Evolutionary conservation across 2,329 filamentous ascomycete species (phyloP), one percentile per base, ranked within the genome.

Genomic region (Colletotrichum coccodes): DNA sequence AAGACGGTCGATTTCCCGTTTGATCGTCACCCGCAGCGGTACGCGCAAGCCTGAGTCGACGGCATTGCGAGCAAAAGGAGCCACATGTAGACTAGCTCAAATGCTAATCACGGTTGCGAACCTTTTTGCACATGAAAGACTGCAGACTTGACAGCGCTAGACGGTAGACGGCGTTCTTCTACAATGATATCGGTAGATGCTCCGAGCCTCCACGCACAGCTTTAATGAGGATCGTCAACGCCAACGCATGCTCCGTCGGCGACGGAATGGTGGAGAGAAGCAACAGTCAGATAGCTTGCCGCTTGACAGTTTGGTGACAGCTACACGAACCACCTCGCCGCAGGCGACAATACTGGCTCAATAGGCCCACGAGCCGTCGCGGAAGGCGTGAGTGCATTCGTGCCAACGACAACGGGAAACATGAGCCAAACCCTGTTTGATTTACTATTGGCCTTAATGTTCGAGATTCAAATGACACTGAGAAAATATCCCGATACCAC

Each of bases 41-140:
- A 52, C 21, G 34, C 44, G n/a, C 50, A 28, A 53, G 49, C 36
- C 61, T 60, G 65, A 65, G 54, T 68, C 65, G 40, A 60, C 54
- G 21, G 34, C 32, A 28, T 16, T 18, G 30, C 14, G 28, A 40
- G 53, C 21, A 40, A 52, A 18, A 32, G 16, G 49, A 23, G 52
- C 47, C 53, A 56, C 38, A 38, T 54, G 47, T 12, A 42, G 23
- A 34, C 64, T 42, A 54, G 28, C n/a, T 38, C 30, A 14, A 40
- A 40, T 53, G 60, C 53, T 30, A 50, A 42, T 34, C n/a, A 16
- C 61, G 23, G 32, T 42, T 46, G 64, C 49, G 64, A 62, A 32
- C n/a, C 42, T 32, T 42, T 26, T 26, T 23, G 26, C 34, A 18
- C n/a, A 34, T 2, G 21, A 18, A 8, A 32, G 18, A 36, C 16